Evolutionary conservation across 2,329 filamentous ascomycete genomes (phyloP), one percentile per base, ranked within the genome.

Genomic region (Didymella exigua): DNA sequence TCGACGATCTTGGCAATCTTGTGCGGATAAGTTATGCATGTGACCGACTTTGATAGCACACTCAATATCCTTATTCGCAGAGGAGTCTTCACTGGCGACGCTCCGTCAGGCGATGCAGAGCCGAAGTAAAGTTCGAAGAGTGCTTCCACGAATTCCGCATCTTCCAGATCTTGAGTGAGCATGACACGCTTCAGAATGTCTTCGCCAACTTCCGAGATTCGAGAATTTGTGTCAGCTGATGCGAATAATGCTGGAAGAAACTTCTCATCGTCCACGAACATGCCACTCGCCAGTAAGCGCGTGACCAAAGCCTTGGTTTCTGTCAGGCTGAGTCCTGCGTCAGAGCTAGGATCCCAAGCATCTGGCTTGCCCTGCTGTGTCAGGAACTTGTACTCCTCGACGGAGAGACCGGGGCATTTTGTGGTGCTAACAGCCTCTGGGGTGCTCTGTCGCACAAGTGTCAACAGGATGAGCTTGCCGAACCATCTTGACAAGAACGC

Each of bases 191-290:
- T 99, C 61, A 98, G 76, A 43, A 96, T 85, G 65, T 96, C 92
- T 52, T 97, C 91, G 0, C 90, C 93, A n/a, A 91, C 79, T n/a
- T 89, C 86, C 10, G 90, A 87, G 31, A 97, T 87, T 8, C 89
- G 85, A 30, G 88, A 91, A 61, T 97, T 95, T 1, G 87, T 79
- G 74, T 93, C 93, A 0, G 91, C 88, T 23, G 91, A 88, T 5
- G 93, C 92, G 70, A 90, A 92, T 1, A 98, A 76, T 0, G 91
- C 89, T 0, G 93, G 89, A 11, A 97, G 74, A 65, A 97, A 91
- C 27, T 92, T 87, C 69, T 98, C 90, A 0, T 86, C 77, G 58
- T 97, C 91, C 0, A 80, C 87, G 74, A 99, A 98, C 6, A 93
- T 87, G 4, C 91, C 92, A 68, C 91, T 96, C 2, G 89, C 86